Percentiles rank a stretch among this genome's conserved stretches.
Evolutionary conservation across 2,329 filamentous ascomycete genomes (phyloP).

Genomic region (Plectosphaerella cucumerina): DNA sequence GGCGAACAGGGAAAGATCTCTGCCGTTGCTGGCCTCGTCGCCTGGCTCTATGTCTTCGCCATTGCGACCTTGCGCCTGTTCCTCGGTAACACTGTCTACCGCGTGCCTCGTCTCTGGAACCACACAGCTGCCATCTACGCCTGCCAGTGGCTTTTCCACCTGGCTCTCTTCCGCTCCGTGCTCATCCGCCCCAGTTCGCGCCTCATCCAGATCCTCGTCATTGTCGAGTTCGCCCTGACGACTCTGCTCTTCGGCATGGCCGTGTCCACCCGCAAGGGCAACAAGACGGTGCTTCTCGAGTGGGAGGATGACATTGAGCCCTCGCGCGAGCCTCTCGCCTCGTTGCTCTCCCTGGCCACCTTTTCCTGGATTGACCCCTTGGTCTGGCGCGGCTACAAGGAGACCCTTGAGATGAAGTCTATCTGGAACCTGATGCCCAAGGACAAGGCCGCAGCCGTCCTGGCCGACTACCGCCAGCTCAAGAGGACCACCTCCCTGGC

Average conservation of each 20-base stretch:
- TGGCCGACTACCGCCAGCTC: slow-evolving; percentile 78
- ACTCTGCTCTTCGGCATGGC: slow-evolving; percentile 73
- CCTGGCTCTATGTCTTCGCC: slow-evolving; percentile 77
- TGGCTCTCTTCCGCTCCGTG: slow-evolving; percentile 79
- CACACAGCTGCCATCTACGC: slow-evolving; percentile 85
- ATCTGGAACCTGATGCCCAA: slow-evolving; percentile 89
- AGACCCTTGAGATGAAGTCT: slow-evolving; percentile 74
- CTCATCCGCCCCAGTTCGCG: slow-evolving; percentile 70
- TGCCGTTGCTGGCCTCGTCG: slow-evolving; percentile 62
- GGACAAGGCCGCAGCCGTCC: slow-evolving; percentile 79
- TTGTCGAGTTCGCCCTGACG: slow-evolving; percentile 70
- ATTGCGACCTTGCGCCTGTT: slow-evolving; percentile 70
- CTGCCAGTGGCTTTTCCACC: slow-evolving; percentile 71
- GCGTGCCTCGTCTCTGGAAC: slow-evolving; percentile 77
- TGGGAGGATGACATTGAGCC: slow-evolving; percentile 87
- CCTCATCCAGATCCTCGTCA: slow-evolving; percentile 59
- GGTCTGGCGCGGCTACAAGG: slow-evolving; percentile 83
- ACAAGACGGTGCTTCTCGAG: slow-evolving; percentile 81
- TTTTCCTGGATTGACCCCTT: slow-evolving; percentile 91
- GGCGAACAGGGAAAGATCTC: slow-evolving; percentile 53
- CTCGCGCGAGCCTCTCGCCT: slow-evolving; percentile 81
- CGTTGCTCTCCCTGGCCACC: slow-evolving; percentile 79
- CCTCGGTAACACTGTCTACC: slow-evolving; percentile 61
- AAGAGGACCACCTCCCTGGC: slow-evolving; percentile 78
- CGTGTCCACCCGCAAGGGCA: slow-evolving; percentile 82